Conservation (phyloP, 805 yeast species). For the Starmera caribaea region DNA sequence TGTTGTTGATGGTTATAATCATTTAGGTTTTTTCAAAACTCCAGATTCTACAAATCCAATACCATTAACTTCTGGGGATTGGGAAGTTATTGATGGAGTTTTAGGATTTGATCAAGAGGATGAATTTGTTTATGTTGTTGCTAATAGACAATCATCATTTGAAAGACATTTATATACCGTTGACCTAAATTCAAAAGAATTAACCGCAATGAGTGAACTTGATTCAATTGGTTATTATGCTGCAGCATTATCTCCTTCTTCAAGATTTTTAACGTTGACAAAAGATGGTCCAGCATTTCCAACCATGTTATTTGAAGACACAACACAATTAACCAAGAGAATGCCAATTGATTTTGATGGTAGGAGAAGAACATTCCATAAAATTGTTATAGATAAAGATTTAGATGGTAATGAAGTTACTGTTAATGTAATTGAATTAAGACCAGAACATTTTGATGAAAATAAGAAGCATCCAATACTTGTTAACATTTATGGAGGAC, state of each 20-base stretch:
- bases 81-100: constrained; percentile 43
- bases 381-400: constrained; percentile 12
- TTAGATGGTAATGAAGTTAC: constrained; percentile 13
- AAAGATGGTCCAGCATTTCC: constrained; percentile 17
- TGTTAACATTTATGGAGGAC: constrained; percentile 72
- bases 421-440: constrained; percentile 49
- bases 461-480: constrained; percentile 47
- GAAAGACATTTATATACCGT: constrained; percentile 50
- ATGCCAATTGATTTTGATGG: constrained; percentile 12
- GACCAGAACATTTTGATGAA: constrained; percentile 47
- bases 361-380: constrained; percentile 10
- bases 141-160: constrained; percentile 42
- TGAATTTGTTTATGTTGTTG: constrained; percentile 42
- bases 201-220: constrained; percentile 20
- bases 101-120: constrained; percentile 35
- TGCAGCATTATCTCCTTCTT: constrained; percentile 46
- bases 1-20: constrained; percentile 45
- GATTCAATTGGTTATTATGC: constrained; percentile 35
- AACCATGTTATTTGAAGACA: constrained; percentile 6
- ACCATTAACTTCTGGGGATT: constrained; percentile 35
- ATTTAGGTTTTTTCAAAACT: constrained; percentile 50
- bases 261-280: constrained; percentile 38
- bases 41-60: constrained; percentile 30
- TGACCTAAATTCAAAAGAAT: constrained; percentile 21
- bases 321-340: constrained; percentile 1